Base-by-base conservation (phyloP, 2,329 filamentous ascomycete species). In the Sporothrix inflata region DNA sequence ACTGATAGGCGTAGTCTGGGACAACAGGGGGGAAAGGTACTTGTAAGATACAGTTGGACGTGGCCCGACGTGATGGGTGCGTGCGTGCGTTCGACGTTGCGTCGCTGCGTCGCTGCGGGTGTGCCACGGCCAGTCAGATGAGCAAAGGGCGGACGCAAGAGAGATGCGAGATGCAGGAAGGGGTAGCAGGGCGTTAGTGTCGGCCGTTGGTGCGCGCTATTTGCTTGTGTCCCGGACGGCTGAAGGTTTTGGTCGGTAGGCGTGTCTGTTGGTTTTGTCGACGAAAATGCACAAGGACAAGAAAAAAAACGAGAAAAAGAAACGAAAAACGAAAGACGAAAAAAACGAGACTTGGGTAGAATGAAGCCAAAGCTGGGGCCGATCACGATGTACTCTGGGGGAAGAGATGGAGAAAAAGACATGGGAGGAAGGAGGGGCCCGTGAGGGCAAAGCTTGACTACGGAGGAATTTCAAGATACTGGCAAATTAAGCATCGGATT, bases 61-160 rank as follows among this genome's bases (percentile, higher is more conserved):
- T 67, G 45, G 67, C 67, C 67, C 51, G 67, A 21, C 38, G 21
- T 69, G 51, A 45, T 47, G 67, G 67, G 60, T 60, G 67, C 14
- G 42, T 47, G 38, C 67, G 38, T 55, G 49, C 34, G 51, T 57
- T 53, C 47, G 67, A n/a, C n/a, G 34, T 40, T 57, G 51, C 9
- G 21, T 69, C 8, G 30, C 19, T 38, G 38, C 47, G 66, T 57
- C 12, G 27, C 19, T 60, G 38, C 12, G 24, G 68, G 9, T 49
- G 24, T 61, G 49, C 42, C 40, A 61, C 38, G 68, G 34, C 40
- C 51, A 49, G 53, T 70, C 68, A 70, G 51, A 70, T 61, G 68
- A 38, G 53, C 68, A 60, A 34, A 47, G 30, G 16, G 45, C n/a
- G 8, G 19, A 30, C 16, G 9, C 27, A 30, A 21, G 57, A 42